phyloP scores from a whole-genome alignment of 1,139 yeast genomes.

The Taiozyma sp. region DNA sequence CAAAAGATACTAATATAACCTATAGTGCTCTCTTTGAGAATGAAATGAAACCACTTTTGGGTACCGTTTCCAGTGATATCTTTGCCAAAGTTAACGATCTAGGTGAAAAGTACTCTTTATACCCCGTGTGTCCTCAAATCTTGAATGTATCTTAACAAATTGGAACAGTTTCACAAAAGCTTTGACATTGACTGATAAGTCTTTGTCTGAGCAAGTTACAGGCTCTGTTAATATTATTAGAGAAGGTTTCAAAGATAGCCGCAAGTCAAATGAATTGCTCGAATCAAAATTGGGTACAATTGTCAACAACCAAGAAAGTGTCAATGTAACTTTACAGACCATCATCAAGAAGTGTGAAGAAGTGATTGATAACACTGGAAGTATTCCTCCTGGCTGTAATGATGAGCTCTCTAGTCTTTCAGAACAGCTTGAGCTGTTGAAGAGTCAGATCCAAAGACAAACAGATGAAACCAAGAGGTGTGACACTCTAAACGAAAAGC shows the following conservation, averaged over 20 bases:
- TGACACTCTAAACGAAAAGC: background rate
- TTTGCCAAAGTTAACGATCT: background rate
- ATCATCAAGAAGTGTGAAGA: background rate
- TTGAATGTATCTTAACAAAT: slow-evolving; percentile 4
- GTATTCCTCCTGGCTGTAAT: background rate
- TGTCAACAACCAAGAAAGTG: background rate
- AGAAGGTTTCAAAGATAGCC: background rate
- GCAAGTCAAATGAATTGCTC: background rate
- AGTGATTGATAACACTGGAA: background rate
- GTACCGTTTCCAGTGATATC: background rate
- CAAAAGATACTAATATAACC: background rate
- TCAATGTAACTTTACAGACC: background rate
- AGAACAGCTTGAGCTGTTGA: background rate
- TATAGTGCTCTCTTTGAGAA: background rate
- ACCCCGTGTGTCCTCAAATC: background rate
- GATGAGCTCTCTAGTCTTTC: background rate
- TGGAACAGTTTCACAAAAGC: slow-evolving; percentile 1
- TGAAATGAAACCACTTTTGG: background rate
- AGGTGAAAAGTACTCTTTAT: slow-evolving; percentile 1
- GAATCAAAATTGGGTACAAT: background rate
- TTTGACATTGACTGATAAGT: background rate
- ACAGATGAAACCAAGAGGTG: background rate
- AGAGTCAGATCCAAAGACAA: background rate
- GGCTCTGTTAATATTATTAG: background rate
- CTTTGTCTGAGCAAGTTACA: background rate